Conservation (phyloP, 1,284 basidiomycete species). For the Erythrobasidium hasegawianum region DNA sequence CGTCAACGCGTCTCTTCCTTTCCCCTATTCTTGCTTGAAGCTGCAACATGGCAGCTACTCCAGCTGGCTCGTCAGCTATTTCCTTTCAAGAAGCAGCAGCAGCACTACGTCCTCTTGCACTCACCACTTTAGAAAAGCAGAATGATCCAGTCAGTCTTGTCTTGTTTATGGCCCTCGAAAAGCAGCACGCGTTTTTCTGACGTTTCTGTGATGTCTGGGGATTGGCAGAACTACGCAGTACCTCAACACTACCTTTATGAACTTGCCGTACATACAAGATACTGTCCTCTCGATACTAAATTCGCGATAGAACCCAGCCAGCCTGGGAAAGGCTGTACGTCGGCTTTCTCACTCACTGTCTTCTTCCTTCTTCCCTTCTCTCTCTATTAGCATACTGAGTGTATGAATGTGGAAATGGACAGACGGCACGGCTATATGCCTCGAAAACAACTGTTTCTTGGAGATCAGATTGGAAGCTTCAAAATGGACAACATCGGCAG, state of each 20-base stretch:
- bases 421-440: slow-evolving; percentile 1
- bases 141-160: background rate
- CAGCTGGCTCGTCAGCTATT: no score
- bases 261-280: background rate
- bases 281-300: background rate
- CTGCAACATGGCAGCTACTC: no score
- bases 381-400: no score
- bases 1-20: no score
- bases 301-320: background rate
- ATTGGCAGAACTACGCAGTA: background rate
- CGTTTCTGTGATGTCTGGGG: background rate
- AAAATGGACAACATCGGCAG: background rate
- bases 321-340: background rate
- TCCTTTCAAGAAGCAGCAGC: background rate
- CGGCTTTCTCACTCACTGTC: background rate
- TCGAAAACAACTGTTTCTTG: background rate
- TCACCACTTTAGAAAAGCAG: background rate
- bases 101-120: background rate
- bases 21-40: no score
- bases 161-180: no score
- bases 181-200: no score
- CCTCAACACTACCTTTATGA: slow-evolving; percentile 1
- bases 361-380: no score
- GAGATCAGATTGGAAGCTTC: background rate
- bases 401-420: background rate